A percentile compares a stretch with the other conserved stretches of the same genome.
phyloP scores from a whole-genome alignment of 1,284 basidiomycete genomes.

The Porodaedalea pini region DNA sequence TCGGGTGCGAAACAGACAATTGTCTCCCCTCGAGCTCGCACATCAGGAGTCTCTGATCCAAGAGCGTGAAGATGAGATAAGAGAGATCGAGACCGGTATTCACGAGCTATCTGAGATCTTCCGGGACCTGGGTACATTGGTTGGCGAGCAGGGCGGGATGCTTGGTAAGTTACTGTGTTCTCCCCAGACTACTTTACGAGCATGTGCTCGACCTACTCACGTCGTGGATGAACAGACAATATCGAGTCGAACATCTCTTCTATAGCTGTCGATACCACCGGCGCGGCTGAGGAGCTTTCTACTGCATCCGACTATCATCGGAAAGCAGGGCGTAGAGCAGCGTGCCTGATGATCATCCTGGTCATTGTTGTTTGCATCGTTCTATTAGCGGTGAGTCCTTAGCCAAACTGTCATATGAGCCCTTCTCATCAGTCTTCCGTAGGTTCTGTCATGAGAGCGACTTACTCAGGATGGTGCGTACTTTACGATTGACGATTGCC shows the following conservation, averaged over 20 bases:
- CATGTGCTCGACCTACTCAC: not conserved
- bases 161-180: conserved; percentile 60
- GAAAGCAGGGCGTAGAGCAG: conserved; percentile 85
- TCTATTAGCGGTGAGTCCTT: conserved; percentile 77
- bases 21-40: conserved; percentile 87
- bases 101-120: conserved; percentile 98
- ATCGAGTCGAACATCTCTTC: conserved; percentile 94
- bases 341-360: conserved; percentile 87
- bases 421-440: not conserved
- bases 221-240: conserved; percentile 64
- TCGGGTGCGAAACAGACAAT: conserved; percentile 38
- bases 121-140: conserved; percentile 91
- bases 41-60: conserved; percentile 96
- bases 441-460: conserved; percentile 13
- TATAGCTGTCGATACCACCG: conserved; percentile 80
- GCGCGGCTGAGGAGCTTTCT: conserved; percentile 84
- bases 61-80: conserved; percentile 92
- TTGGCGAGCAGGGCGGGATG: conserved; percentile 93
- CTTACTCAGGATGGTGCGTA: not conserved
- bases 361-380: conserved; percentile 88
- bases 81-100: conserved; percentile 96
- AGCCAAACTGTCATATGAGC: not conserved
- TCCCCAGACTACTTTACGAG: not conserved
- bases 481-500: not conserved
- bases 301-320: conserved; percentile 94